Percentiles rank a stretch among this genome's conserved stretches.
phyloP scores from a whole-genome alignment of 257 asterid species.

The Jasminum sambac region DNA sequence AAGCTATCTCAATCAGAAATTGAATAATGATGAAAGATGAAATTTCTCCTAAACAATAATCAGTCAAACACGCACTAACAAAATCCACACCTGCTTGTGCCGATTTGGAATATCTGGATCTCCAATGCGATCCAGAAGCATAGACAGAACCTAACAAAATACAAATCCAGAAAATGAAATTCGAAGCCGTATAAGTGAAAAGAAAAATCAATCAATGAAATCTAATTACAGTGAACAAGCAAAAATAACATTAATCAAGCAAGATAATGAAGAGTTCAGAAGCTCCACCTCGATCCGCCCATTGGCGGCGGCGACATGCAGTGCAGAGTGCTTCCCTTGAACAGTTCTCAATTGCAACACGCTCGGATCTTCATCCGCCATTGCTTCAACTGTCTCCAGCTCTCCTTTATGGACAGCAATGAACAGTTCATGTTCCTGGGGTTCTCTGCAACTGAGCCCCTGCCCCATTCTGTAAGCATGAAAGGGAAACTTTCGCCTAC shows the following conservation, averaged over 20 bases:
- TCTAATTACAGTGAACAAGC: background rate
- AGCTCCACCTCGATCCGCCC: constrained; percentile 65
- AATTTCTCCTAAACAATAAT: background rate
- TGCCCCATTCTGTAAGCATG: constrained; percentile 60
- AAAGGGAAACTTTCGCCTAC: constrained; percentile 2
- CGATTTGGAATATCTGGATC: constrained; percentile 75
- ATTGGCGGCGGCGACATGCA: constrained; percentile 76
- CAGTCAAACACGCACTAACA: background rate
- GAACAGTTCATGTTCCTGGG: constrained; percentile 49
- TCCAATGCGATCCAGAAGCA: constrained; percentile 69
- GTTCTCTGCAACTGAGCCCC: constrained; percentile 56
- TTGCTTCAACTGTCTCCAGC: constrained; percentile 51
- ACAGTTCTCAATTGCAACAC: constrained; percentile 38
- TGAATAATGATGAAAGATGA: background rate
- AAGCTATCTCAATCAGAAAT: constrained; percentile 2
- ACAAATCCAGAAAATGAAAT: constrained; percentile 7
- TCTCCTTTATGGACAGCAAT: constrained; percentile 70
- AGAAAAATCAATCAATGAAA: background rate
- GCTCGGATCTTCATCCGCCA: constrained; percentile 55
- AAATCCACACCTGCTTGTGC: constrained; percentile 63
- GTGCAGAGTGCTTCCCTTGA: constrained; percentile 50
- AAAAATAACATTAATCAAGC: background rate
- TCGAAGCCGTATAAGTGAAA: constrained; percentile 15
- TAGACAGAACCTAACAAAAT: constrained; percentile 55
- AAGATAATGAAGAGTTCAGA: constrained; percentile 10